These are phyloP conservation scores for Mycothermus thermophilus DNA, from an alignment of 495 filamentous ascomycete genomes.

Conservation along the genomic window DNA sequence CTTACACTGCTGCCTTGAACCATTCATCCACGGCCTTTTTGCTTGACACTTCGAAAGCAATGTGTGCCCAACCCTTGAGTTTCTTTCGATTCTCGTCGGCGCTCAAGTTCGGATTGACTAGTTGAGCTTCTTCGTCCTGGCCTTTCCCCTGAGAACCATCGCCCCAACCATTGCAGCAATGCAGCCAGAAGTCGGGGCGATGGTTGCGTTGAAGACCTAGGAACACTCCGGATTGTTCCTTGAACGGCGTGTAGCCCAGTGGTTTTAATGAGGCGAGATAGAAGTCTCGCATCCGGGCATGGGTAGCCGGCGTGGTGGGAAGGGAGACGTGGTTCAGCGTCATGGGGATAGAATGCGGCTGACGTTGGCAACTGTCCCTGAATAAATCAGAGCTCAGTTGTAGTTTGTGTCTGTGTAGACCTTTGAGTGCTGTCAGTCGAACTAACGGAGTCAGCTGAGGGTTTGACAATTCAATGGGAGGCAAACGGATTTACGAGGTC, in stretches of 20 bases:
- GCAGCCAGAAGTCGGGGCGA: slow-evolving; percentile 33
- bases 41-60: slow-evolving; percentile 16
- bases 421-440: too few relatives aligned
- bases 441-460: too few relatives aligned
- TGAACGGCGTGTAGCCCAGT: slow-evolving; percentile 22
- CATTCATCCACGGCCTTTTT: slow-evolving; percentile 14
- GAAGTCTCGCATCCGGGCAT: slow-evolving; percentile 25
- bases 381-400: too few relatives aligned
- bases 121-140: slow-evolving; percentile 5
- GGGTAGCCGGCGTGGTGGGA: slow-evolving; percentile 14
- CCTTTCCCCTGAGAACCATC: too few relatives aligned
- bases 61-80: slow-evolving; percentile 8
- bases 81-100: slow-evolving; percentile 4
- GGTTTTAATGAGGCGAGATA: slow-evolving; percentile 26
- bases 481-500: too few relatives aligned
- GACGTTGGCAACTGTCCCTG: too few relatives aligned
- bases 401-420: too few relatives aligned
- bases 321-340: slow-evolving; percentile 19
- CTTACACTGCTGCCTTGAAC: slow-evolving; percentile 19
- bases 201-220: slow-evolving; percentile 17
- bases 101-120: slow-evolving; percentile 1
- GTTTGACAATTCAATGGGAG: too few relatives aligned
- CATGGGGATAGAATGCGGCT: too few relatives aligned
- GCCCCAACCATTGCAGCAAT: too few relatives aligned
- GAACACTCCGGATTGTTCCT: slow-evolving; percentile 16